Evolutionary conservation across 2,329 filamentous ascomycete species (phyloP), one percentile per base, ranked within the genome.

Genomic region (Knufia fluminis): DNA sequence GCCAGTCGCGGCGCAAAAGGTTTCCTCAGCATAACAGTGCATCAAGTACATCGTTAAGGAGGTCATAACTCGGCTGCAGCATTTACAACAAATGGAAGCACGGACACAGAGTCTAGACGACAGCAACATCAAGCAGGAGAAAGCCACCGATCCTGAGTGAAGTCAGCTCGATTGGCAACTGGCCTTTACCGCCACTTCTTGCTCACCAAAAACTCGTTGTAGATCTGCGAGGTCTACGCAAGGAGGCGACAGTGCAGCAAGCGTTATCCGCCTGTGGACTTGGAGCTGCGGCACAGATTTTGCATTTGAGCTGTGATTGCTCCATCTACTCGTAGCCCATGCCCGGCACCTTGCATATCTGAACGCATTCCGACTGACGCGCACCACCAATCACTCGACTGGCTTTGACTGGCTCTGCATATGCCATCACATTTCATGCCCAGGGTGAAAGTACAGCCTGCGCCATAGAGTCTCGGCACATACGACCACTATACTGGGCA

Each of bases 321-420:
- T 58, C 56, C 54, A 55, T 54, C 33, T 31, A n/a, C n/a, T 31
- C 7, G 28, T 7, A 7, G 14, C 14, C 14, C 7, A 14, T 7
- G 46, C 52, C 48, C 51, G 54, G 56, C 56, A 56, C 54, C 56
- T 58, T 57, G 56, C 56, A 58, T 58, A 19, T 23, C 26, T 48
- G 24, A 22, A 41, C 50, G 46, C 54, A 52, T 53, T 52, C 46
- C 46, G 41, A 42, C 3, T 40, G 36, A 33, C 24, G 33, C 33
- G 35, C 46, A 31, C 17, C 22, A 16, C 46, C 46, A 48, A 48
- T 48, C 46, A 48, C 36, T 26, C n/a, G 16, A n/a, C 19, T 7
- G 23, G 24, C 19, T 22, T 32, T 19, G 14, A 45, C 33, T 36
- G 33, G 33, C 33, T 24, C 24, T 19, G 12, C 14, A 23, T n/a